phyloP scores from a whole-genome alignment of 495 filamentous ascomycete species.

The Xylaria nigripes region DNA sequence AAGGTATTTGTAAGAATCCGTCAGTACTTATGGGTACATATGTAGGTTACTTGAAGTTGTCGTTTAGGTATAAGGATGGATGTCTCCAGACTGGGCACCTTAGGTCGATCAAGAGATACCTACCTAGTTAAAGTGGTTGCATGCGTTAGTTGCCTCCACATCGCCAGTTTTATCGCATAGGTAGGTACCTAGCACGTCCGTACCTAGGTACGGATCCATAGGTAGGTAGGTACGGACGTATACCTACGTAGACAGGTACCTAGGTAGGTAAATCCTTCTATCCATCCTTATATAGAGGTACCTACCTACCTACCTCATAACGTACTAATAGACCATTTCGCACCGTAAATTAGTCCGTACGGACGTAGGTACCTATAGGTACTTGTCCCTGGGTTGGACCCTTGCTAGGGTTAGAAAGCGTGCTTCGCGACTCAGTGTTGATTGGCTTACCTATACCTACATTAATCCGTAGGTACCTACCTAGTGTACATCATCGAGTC shows the following conservation, averaged over 20 bases:
- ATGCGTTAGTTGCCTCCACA: background rate
- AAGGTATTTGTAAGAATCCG: too few relatives aligned
- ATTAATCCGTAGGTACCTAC: too few relatives aligned
- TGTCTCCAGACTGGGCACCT: too few relatives aligned
- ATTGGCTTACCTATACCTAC: too few relatives aligned
- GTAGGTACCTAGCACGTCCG: background rate
- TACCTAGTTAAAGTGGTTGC: background rate
- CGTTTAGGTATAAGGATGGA: too few relatives aligned
- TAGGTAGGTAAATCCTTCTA: background rate
- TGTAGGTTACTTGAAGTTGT: too few relatives aligned
- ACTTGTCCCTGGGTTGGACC: background rate
- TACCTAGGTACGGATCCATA: background rate
- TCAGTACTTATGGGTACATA: too few relatives aligned
- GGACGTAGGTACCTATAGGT: background rate
- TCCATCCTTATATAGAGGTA: too few relatives aligned
- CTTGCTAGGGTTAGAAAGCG: background rate
- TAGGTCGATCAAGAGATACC: background rate
- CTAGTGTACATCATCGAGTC: background rate
- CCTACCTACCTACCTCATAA: too few relatives aligned
- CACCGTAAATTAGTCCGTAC: background rate
- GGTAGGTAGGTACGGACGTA: too few relatives aligned
- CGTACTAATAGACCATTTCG: too few relatives aligned
- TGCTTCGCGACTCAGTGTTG: conserved; percentile 2
- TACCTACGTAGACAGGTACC: background rate
- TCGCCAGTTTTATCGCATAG: too few relatives aligned